Evolutionary conservation across 2,329 filamentous ascomycete genomes (phyloP), one percentile per base, ranked within the genome.

Genomic region (Trichoderma sp.): DNA sequence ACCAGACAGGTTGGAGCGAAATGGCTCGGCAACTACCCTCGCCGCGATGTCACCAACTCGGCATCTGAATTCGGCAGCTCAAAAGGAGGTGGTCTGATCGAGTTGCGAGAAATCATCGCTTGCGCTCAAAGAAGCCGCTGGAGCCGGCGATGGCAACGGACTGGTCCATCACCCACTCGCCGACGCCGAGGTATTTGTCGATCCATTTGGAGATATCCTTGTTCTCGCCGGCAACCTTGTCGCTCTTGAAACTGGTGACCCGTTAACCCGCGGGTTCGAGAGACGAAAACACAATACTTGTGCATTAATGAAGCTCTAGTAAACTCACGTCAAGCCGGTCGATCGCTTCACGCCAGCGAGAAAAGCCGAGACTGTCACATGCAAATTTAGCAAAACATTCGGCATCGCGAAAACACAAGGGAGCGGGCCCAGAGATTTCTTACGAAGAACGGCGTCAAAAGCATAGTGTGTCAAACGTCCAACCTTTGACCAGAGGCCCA

Each of bases 111-210:
- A 71, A 71, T 86, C 85, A 97, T 85, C 95, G 89, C 82, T 90
- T 95, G 79, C 96, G 89, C 85, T 98, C 95, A 81, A 99, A 99
- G 84, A 91, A 99, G 73, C 91, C 89, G 80, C 93, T 97, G 63
- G 92, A 91, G 56, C 94, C 92, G 80, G 97, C 93, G 71, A 98
- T 89, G 53, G 95, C 95, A 36, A 98, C 94, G 34, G 94, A 97
- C 85, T 97, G 93, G 82, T 99, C 96, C 94, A 99, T 97, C 75
- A 98, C 93, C 90, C 94, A 97, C 85, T 99, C 96, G 77, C 96
- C 96, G 21, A 98, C 91, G 74, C 94, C 94, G 57, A 98, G 90
- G 82, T 98, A 98, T 81, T 92, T 95, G 79, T 95, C 92, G 76
- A 98, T 90, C 94, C 95, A 98, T 79, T 91, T 91, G 81, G 92